Percentiles rank a stretch among this genome's conserved stretches.
These are phyloP conservation scores for Amanita rimosa DNA, from an alignment of 768 basidiomycete genomes.

Conservation along the genomic window DNA sequence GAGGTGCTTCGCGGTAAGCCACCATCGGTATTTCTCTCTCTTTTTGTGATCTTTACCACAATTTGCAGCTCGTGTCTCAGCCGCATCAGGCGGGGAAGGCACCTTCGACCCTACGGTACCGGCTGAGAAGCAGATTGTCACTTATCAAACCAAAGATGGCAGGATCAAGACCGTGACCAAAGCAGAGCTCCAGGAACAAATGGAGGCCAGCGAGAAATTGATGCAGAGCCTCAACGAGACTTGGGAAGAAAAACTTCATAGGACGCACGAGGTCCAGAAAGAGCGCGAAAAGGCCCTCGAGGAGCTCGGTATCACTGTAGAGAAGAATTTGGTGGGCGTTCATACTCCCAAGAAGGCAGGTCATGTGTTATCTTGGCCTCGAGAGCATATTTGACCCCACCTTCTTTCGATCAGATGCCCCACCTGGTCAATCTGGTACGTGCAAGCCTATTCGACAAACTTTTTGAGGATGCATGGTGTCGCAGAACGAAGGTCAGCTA, in stretches of 20 bases:
- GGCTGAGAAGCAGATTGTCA: constrained; percentile 90
- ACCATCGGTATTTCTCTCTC: constrained; percentile 15
- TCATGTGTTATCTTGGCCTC: constrained; percentile 11
- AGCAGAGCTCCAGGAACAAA: constrained; percentile 94
- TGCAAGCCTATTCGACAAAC: constrained; percentile 12
- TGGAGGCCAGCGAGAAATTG: constrained; percentile 89
- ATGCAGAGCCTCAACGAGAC: constrained; percentile 92
- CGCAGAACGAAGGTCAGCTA: constrained; percentile 59
- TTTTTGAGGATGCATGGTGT: constrained; percentile 5
- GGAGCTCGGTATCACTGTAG: constrained; percentile 94
- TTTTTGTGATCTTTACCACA: constrained; percentile 9
- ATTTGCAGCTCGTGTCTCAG: constrained; percentile 59
- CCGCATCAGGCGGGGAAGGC: constrained; percentile 49
- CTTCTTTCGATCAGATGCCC: constrained; percentile 52
- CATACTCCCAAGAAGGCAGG: constrained; percentile 95
- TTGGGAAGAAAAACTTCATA: constrained; percentile 89
- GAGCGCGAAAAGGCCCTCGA: constrained; percentile 97
- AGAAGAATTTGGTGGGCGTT: constrained; percentile 93
- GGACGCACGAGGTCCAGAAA: constrained; percentile 91
- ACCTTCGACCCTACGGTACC: constrained; percentile 83
- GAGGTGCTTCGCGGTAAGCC: constrained; percentile 75
- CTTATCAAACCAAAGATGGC: constrained; percentile 88
- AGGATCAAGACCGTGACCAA: constrained; percentile 93
- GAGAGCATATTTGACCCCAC: constrained; percentile 9
- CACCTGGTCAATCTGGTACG: constrained; percentile 88